Evolutionary conservation across 2,329 filamentous ascomycete genomes (phyloP), one percentile per base, ranked within the genome.

Genomic region (Colletotrichum orchidophilum): DNA sequence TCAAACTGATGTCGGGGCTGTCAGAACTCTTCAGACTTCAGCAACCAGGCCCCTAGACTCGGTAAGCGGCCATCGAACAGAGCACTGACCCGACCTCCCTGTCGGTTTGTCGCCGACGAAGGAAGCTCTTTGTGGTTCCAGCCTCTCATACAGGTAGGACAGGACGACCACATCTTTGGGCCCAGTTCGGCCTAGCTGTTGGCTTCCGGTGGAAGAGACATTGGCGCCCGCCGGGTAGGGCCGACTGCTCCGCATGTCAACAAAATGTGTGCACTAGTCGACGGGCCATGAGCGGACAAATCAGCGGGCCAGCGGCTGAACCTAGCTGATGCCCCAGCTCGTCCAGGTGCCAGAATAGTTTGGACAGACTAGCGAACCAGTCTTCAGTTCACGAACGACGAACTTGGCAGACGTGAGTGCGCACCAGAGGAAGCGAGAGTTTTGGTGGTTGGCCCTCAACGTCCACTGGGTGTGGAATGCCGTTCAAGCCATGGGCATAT

Each of bases 201-300:
- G 68, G 64, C 33, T 12, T 46, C 46, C 27, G 46, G 24, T 35
- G 26, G 33, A 67, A 60, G 63, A 65, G 50, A 35, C 52, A 67
- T 39, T 54, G 50, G 68, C 42, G 26, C 58, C 46, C 33, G 64
- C 58, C 64, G 69, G 58, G 53, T 49, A 60, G 64, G 64, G 33
- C 53, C 53, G 68, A 50, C 39, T 54, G 31, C 53, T 52, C 50
- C 58, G 33, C 68, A 52, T 15, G 39, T 68, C 50, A 68, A 63
- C 54, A 29, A 39, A 18, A 57, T 39, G 26, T n/a, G 21, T 53
- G 26, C 29, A n/a, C 35, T 21, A 63, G 42, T 15, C 26, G 21
- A 21, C 54, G 33, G 31, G 12, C 49, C 24, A 57, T 29, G 11
- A 18, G 27, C 6, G 35, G 50, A 49, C n/a, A 58, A 21, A 50